Evolutionary conservation across 1,284 basidiomycete genomes (phyloP).

Genomic region (Stereum hirsutum): DNA sequence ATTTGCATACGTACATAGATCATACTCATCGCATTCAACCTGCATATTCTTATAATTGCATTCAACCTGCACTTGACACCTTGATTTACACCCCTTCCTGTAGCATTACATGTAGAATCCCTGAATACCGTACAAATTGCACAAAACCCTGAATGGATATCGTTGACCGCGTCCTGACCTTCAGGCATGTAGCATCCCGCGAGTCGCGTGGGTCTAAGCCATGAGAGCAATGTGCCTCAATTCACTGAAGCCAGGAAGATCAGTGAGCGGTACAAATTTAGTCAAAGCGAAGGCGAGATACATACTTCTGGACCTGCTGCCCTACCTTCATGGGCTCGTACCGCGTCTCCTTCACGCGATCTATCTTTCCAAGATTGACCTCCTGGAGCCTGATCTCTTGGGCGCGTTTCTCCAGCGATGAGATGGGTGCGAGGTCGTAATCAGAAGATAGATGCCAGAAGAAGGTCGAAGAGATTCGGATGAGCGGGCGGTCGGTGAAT

Average conservation of each 20-base stretch:
- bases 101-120: too few species aligned
- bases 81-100: too few species aligned
- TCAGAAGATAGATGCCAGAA: constrained; percentile 92
- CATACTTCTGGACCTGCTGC: constrained; percentile 76
- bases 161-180: too few species aligned
- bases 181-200: too few species aligned
- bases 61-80: too few species aligned
- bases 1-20: too few species aligned
- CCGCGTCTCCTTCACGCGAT: constrained; percentile 31
- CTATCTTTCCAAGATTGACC: constrained; percentile 24
- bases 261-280: not conserved
- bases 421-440: constrained; percentile 60
- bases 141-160: too few species aligned
- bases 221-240: constrained; percentile 61
- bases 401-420: constrained; percentile 39
- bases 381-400: constrained; percentile 27
- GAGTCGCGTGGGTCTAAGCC: not conserved
- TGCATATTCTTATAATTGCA: too few species aligned
- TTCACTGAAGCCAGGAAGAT: constrained; percentile 40
- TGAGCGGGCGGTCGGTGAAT: constrained; percentile 69
- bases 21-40: too few species aligned
- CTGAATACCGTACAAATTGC: too few species aligned
- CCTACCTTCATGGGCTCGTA: constrained; percentile 83
- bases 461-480: constrained; percentile 90
- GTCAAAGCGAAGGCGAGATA: constrained; percentile 6